Base-by-base conservation (phyloP, 495 filamentous ascomycete genomes). In the Sporormia fimetaria region DNA sequence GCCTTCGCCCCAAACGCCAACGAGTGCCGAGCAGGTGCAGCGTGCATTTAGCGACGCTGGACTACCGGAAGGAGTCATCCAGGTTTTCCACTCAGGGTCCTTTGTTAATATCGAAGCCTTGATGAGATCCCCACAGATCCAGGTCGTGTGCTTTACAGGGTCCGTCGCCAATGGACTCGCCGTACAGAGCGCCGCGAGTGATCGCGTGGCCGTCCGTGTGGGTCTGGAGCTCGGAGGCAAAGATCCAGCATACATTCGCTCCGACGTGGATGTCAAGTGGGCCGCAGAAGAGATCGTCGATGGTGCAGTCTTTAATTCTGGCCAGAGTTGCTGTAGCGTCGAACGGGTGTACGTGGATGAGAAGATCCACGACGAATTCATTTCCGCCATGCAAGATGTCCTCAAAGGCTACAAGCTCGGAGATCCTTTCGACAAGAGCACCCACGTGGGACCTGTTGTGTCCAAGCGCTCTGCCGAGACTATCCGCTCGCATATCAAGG, bases 281-380 rank as follows among this genome's bases (percentile, higher is more conserved):
- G 87, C 80, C 0, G 87, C 87, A 1, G 84, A 83, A 53, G 84
- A 93, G 61, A 84, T 94, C 43, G 83, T 94, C 21, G 87, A 94
- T 53, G 86, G 88, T 3, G 85, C 87, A 3, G 67, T 98, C 26
- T 98, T 95, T 68, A 98, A 95, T 63, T 92, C 84, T 21, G 90
- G 90, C 15, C 90, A 98, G 61, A 94, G 86, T 53, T 98, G 90
- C 67, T 96, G 90, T 62, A 78, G 81, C 4, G 71, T 96, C 34
- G 90, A 95, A 65, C 71, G 90, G 18, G 76, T 98, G 5, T 96
- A 96, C 49, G 90, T 94, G 2, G 78, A 87, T 47, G 82, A 83
- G 37, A 76, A 70, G 38, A 72, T 96, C 40, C 76, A 94, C 56
- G 82, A 88, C 39, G 53, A 71, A 8, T 92, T 95, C 50, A 64